These are phyloP conservation scores for Spergularia bocconei DNA, from an alignment of 148 eudicot genomes.

Conservation along the genomic window DNA sequence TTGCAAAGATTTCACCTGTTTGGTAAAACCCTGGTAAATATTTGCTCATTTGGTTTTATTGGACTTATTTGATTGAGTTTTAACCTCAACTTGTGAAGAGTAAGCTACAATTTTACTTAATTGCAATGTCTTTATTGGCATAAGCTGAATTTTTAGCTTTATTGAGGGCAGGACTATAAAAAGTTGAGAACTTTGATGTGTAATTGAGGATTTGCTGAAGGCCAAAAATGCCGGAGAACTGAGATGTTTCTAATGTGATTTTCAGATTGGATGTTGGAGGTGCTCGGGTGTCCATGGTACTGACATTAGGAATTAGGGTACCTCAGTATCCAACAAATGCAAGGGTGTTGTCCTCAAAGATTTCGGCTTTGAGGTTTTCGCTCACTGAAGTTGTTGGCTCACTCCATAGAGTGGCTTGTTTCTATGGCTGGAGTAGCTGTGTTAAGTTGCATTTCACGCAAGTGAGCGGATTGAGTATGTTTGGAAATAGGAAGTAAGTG, in stretches of 20 bases:
- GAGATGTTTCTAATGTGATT: conserved; percentile 19
- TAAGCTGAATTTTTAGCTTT: not conserved
- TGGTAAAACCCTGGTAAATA: not conserved
- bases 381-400: conserved; percentile 13
- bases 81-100: conserved; percentile 5
- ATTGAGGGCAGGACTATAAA: not conserved
- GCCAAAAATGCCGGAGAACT: not conserved
- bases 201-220: not conserved
- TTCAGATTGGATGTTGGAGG: conserved; percentile 28
- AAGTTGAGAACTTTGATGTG: conserved; percentile 12
- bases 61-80: not conserved
- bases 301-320: conserved; percentile 34
- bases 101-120: not conserved
- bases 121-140: not conserved
- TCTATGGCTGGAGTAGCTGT: conserved; percentile 32
- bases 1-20: not conserved
- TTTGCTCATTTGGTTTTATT: not conserved
- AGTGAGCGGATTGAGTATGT: conserved; percentile 23
- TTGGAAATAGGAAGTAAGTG: conserved; percentile 45
- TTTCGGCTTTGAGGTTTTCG: conserved; percentile 20
- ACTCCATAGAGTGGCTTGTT: conserved; percentile 27
- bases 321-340: conserved; percentile 28
- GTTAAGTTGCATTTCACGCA: conserved; percentile 27
- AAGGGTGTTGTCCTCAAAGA: conserved; percentile 17
- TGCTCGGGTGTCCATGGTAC: conserved; percentile 39